Evolutionary conservation across 139 green algal genomes (phyloP), one percentile per base, ranked within the genome.

Genomic region (Micromonas commoda): DNA sequence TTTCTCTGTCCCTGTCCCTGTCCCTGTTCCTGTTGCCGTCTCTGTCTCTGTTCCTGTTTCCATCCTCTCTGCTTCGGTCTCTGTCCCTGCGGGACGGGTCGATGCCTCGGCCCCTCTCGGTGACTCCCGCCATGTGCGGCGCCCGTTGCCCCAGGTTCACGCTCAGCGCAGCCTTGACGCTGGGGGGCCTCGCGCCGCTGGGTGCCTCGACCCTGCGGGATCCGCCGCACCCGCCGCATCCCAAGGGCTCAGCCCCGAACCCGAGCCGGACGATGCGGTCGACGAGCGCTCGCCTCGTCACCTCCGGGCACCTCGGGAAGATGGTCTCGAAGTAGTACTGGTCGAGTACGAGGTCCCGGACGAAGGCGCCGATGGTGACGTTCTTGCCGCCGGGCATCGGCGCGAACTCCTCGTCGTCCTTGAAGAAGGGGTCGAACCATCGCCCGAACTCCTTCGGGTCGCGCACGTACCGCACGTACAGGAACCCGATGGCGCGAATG

Each of bases 321-420:
- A 97, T 93, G 35, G 92, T 97, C 86, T 97, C 93, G 83, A 96
- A 97, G 80, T 97, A 97, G 77, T 93, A 93, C 92, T 95, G 91
- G 21, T 92, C 88, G 0, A 97, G 80, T 33, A 97, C 81, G 21
- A 97, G 82, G 82, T 97, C 93, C 0, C 91, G 76, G 2, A 91
- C 84, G 83, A 89, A 97, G 1, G 87, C 87, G 1, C 91, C 91
- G 39, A 97, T 89, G 1, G 89, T 95, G 60, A 96, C 81, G 0
- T 74, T 77, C 51, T 85, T 85, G 26, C 89, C 87, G 51, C 80
- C 33, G 31, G 35, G 31, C 31, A 33, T 51, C 61, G 74, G 74
- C 1, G 13, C 2, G 37, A 80, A 71, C 6, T 57, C 39, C 29
- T 65, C 57, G 1, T 64, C 60, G 29, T 80, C 74, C 2, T n/a